Evolutionary conservation across 805 yeast species (phyloP), one percentile per base, ranked within the genome.

Genomic region (Yamadazyma tumulicola): DNA sequence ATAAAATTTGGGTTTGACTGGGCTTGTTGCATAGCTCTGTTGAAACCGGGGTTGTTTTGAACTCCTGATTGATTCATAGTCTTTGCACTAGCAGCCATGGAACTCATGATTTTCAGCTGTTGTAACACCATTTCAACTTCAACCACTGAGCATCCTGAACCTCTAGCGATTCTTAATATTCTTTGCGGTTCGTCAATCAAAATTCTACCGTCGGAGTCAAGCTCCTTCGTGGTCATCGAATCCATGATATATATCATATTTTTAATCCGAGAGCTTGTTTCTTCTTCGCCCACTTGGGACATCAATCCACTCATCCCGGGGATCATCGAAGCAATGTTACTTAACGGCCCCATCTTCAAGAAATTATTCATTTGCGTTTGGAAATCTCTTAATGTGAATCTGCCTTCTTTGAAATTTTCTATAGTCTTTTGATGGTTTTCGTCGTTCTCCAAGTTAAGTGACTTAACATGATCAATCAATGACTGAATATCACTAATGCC

Each of bases 401-500:
- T 88, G 39, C 98, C 98, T 55, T 93, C 93, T 61, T 86, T 88
- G 57, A 91, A 76, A 61, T 93, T 87, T 62, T 91, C 93, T 62
- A 88, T 80, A 12, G 93, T 81, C 42, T 86, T 89, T 61, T 88
- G 84, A 48, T 91, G 95, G 57, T 86, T 93, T 42, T 63, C 72
- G 46, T 67, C 73, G 36, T 67, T 62, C 41, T 67, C 72, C 42
- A 91, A 74, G 47, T 87, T 85, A 41, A 91, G 70, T 4, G 91
- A 77, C 61, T 85, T 85, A 27, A 93, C 95, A 49, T 88, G 96
- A 59, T 91, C 98, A 74, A 93, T 79, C 47, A 91, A 74, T 20
- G 95, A 88, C 59, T 86, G 95, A 39, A 91, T 77, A 59, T 91
- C 97, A 39, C 97, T 97, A 51, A 93, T 89, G 4, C 98, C 98